Conservation (phyloP, 306 rosid genomes). For the Cicer cuneatum region DNA sequence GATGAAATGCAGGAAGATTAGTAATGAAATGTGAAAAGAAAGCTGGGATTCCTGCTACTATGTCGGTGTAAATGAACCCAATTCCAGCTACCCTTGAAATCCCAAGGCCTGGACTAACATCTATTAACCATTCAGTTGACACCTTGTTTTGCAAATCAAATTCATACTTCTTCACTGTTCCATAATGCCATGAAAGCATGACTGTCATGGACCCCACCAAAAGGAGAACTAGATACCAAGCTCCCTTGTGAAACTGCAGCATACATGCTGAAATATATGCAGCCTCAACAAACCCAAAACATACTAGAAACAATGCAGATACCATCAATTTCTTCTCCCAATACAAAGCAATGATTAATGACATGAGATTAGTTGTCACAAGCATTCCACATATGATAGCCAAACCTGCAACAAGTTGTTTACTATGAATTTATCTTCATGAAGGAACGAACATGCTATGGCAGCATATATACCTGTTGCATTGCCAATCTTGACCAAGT, state of each 20-base stretch:
- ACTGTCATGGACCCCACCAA: constrained; percentile 58
- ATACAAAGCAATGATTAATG: constrained; percentile 72
- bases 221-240: constrained; percentile 78
- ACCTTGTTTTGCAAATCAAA: constrained; percentile 78
- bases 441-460: not conserved
- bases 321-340: constrained; percentile 70
- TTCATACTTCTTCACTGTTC: constrained; percentile 81
- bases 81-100: constrained; percentile 79
- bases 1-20: constrained; percentile 85
- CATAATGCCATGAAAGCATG: constrained; percentile 86
- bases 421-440: constrained; percentile 22
- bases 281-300: constrained; percentile 68
- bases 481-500: constrained; percentile 72
- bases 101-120: constrained; percentile 69
- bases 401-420: constrained; percentile 55
- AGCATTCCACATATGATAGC: constrained; percentile 78
- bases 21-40: constrained; percentile 87
- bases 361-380: constrained; percentile 79
- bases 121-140: constrained; percentile 72
- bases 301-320: constrained; percentile 58
- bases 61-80: constrained; percentile 79
- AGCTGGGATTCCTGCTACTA: constrained; percentile 80
- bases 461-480: constrained; percentile 50
- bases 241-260: constrained; percentile 74
- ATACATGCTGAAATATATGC: constrained; percentile 69